Conservation (phyloP, 2,329 filamentous ascomycete genomes). For the Colletotrichum sp. region DNA sequence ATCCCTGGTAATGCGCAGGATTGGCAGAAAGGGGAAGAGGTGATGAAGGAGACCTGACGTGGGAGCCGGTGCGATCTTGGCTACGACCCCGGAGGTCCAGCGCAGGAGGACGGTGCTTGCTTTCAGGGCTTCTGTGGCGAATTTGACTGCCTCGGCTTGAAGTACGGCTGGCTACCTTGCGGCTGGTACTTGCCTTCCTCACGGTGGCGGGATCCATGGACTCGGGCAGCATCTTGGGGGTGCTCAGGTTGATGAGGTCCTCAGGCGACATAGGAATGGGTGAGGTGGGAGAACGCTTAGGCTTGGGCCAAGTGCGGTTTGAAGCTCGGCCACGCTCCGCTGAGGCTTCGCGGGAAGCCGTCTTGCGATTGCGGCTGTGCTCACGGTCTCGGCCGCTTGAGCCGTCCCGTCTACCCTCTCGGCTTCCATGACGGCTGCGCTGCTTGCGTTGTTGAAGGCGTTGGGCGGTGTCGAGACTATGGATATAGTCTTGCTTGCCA, state of each 20-base stretch:
- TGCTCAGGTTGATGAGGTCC: conserved; percentile 71
- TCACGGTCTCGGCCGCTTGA: conserved; percentile 47
- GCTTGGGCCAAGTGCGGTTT: conserved; percentile 70
- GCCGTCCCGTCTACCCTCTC: conserved; percentile 48
- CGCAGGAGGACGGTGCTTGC: conserved; percentile 41
- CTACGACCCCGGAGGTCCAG: conserved; percentile 68
- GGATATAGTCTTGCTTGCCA: conserved; percentile 79
- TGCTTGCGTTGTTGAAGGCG: conserved; percentile 60
- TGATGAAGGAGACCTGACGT: conserved; percentile 76
- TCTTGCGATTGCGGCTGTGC: conserved; percentile 53
- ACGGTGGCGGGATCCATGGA: conserved; percentile 48
- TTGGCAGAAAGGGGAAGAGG: conserved; percentile 76
- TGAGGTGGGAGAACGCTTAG: conserved; percentile 89
- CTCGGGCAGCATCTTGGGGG: conserved; percentile 37
- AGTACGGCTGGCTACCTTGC: conserved; percentile 47
- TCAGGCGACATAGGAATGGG: conserved; percentile 95
- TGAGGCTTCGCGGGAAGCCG: conserved; percentile 64
- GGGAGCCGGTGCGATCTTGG: conserved; percentile 62
- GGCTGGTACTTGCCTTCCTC: conserved; percentile 44
- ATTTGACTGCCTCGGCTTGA: conserved; percentile 50
- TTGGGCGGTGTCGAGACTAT: conserved; percentile 80
- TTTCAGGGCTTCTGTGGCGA: conserved; percentile 53
- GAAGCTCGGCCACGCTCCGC: conserved; percentile 73
- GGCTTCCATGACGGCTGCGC: conserved; percentile 60
- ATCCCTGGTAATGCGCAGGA: conserved; percentile 56